Evolutionary conservation across 2,329 filamentous ascomycete genomes (phyloP).

Genomic region (Aspergillus awamori): DNA sequence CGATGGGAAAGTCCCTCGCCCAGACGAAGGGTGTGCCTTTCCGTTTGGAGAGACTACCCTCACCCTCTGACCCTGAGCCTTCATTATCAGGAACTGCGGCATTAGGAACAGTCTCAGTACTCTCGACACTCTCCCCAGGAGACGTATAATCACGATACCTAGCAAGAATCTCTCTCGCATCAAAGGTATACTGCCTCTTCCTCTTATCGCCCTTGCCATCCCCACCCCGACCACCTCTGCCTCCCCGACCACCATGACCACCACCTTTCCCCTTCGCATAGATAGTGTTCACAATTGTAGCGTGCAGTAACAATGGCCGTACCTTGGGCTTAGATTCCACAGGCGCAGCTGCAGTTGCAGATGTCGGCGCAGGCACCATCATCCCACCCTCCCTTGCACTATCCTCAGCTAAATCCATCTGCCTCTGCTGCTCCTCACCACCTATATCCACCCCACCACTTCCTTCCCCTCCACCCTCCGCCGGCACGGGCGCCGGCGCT

Average conservation of each 20-base stretch:
- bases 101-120: background rate
- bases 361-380: no score
- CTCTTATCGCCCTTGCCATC: slow-evolving; percentile 14
- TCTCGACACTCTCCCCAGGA: background rate
- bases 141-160: slow-evolving; percentile 40
- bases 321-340: no score
- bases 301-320: slow-evolving; percentile 74
- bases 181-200: slow-evolving; percentile 51
- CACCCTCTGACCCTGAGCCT: no score
- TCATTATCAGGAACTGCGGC: background rate
- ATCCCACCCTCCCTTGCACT: no score
- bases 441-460: no score
- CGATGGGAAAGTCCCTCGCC: slow-evolving; percentile 68
- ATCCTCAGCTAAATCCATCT: no score
- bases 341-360: no score
- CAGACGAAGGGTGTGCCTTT: slow-evolving; percentile 59
- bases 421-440: no score
- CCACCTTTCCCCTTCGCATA: slow-evolving; percentile 55
- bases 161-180: slow-evolving; percentile 38
- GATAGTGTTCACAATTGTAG: slow-evolving; percentile 83
- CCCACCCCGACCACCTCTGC: slow-evolving; percentile 15
- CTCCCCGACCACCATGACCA: slow-evolving; percentile 16
- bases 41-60: background rate
- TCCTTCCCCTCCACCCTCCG: no score
- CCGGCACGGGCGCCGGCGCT: no score